Conservation (phyloP, 345 rosid genomes). For the Salix viminalis region DNA sequence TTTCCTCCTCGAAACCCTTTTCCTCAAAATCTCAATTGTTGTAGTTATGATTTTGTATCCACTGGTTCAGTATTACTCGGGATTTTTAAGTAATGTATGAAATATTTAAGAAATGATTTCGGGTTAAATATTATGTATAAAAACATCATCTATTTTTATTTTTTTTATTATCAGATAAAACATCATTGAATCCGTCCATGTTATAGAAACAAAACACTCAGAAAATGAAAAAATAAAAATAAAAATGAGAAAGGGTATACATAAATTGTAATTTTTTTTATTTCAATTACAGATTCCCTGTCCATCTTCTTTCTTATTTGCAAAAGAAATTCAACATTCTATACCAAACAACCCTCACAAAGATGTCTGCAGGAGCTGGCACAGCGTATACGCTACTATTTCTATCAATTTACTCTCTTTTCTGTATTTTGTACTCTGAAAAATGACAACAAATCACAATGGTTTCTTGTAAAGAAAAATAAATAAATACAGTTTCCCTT, state of each 20-base stretch:
- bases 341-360: not conserved
- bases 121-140: no score
- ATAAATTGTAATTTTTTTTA: not conserved
- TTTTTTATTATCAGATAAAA: no score
- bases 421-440: not conserved
- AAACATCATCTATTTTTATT: no score
- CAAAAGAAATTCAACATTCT: not conserved
- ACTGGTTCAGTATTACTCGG: no score
- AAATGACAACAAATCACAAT: not conserved
- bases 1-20: no score
- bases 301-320: not conserved
- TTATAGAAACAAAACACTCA: no score
- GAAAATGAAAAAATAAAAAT: no score
- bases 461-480: not conserved
- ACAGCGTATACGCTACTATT: not conserved
- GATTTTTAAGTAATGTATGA: no score
- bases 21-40: no score
- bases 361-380: not conserved
- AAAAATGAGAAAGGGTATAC: not conserved
- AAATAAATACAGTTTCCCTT: not conserved
- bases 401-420: not conserved
- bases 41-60: no score
- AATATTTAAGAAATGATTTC: no score
- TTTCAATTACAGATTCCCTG: not conserved
- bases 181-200: no score